Conservation (phyloP, 148 eudicot species). For the Rhododendron ovatum region DNA sequence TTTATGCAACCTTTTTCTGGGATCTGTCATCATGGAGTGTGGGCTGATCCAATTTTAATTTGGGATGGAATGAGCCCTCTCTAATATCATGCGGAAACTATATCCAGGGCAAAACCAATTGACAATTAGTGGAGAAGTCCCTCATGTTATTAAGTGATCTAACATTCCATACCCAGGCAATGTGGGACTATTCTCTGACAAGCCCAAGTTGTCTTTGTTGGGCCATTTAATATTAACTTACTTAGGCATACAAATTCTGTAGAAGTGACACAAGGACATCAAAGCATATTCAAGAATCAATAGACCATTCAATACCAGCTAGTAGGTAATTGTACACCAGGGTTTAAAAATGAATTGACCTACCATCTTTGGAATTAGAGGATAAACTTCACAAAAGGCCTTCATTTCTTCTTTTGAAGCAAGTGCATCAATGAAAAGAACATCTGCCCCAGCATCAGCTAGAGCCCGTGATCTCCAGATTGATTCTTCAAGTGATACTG, state of each 20-base stretch:
- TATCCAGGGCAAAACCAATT: background rate
- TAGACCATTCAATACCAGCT: background rate
- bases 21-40: background rate
- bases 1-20: no score
- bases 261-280: background rate
- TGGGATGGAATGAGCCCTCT: no score
- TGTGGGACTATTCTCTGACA: background rate
- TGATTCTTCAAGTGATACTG: constrained; percentile 80
- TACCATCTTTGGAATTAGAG: constrained; percentile 87
- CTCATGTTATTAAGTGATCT: background rate
- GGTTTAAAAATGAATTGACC: background rate
- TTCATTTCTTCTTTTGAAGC: constrained; percentile 87
- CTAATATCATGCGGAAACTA: background rate
- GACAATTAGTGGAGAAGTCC: background rate
- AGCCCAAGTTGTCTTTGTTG: background rate
- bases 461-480: constrained; percentile 79
- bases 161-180: background rate
- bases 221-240: background rate
- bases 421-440: constrained; percentile 87
- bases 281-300: background rate
- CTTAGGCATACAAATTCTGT: background rate
- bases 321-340: background rate
- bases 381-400: constrained; percentile 57
- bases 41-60: background rate
- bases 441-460: constrained; percentile 94